Evolutionary conservation across 140 eudicot species (phyloP).

Genomic region (Ambrosia hybrid): DNA sequence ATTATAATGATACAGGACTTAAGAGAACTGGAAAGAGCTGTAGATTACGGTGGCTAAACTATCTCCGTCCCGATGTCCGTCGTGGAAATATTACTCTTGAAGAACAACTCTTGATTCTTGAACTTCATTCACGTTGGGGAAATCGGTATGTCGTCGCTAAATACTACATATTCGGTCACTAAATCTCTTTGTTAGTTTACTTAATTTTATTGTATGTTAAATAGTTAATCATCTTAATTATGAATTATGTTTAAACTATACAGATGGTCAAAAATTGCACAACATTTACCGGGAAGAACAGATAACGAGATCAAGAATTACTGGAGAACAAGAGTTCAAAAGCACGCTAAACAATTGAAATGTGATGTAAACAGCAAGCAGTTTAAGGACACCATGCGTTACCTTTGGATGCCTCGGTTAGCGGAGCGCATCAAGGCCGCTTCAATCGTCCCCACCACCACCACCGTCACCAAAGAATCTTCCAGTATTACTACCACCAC

Average conservation of each 20-base stretch:
- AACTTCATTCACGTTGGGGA: slow-evolving; percentile 99
- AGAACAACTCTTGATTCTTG: slow-evolving; percentile 92
- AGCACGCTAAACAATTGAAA: slow-evolving; percentile 95
- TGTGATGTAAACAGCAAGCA: slow-evolving; percentile 98
- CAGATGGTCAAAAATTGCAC: slow-evolving; percentile 97
- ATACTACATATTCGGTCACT: neutral
- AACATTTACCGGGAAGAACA: slow-evolving; percentile 90
- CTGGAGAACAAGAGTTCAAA: slow-evolving; percentile 93
- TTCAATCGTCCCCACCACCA: slow-evolving; percentile 9
- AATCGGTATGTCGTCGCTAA: slow-evolving; percentile 55
- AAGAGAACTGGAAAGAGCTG: slow-evolving; percentile 97
- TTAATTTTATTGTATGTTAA: neutral
- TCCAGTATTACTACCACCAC: slow-evolving; percentile 36
- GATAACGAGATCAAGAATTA: slow-evolving; percentile 95
- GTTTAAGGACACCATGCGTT: slow-evolving; percentile 95
- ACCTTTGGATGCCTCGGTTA: slow-evolving; percentile 95
- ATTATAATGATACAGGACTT: slow-evolving; percentile 46
- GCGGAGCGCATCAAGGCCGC: slow-evolving; percentile 70
- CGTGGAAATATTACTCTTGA: slow-evolving; percentile 96
- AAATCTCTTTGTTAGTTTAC: neutral
- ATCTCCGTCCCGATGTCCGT: slow-evolving; percentile 88
- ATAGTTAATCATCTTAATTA: no score
- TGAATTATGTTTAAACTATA: neutral
- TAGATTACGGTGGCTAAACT: slow-evolving; percentile 81
- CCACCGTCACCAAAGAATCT: slow-evolving; percentile 28